phyloP scores from a whole-genome alignment of 306 rosid genomes.

The Calophaca sinica region DNA sequence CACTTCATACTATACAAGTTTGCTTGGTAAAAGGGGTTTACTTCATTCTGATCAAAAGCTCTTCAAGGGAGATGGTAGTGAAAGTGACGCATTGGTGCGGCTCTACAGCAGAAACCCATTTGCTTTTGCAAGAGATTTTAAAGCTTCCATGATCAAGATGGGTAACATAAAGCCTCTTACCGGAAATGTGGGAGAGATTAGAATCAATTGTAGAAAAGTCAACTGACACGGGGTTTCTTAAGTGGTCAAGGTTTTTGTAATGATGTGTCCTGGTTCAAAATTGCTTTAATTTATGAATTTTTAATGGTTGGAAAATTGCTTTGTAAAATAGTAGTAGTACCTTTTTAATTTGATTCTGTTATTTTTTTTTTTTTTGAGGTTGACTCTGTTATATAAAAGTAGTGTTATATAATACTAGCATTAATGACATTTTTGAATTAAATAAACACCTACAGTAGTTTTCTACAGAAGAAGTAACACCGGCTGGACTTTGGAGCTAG shows the following conservation, averaged over 20 bases:
- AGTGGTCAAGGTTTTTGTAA: constrained; percentile 12
- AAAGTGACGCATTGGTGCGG: constrained; percentile 46
- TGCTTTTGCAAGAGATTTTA: constrained; percentile 50
- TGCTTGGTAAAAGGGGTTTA: constrained; percentile 47
- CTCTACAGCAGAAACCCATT: constrained; percentile 6
- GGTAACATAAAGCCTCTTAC: constrained; percentile 49
- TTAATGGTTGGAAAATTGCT: too few relatives aligned
- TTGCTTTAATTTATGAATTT: neutral
- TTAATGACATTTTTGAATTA: too few relatives aligned
- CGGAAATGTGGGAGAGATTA: constrained; percentile 45
- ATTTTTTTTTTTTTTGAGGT: too few relatives aligned
- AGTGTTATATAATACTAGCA: too few relatives aligned
- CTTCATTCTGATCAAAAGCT: constrained; percentile 61
- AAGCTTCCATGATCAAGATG: constrained; percentile 55
- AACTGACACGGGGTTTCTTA: neutral
- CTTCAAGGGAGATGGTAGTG: constrained; percentile 46
- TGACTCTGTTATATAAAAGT: too few relatives aligned
- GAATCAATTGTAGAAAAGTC: constrained; percentile 49
- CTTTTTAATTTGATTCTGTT: too few relatives aligned
- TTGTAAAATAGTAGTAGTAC: too few relatives aligned
- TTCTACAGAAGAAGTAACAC: too few relatives aligned
- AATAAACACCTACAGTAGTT: too few relatives aligned
- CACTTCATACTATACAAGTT: constrained; percentile 40
- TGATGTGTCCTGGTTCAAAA: neutral
- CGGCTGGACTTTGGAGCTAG: too few relatives aligned